Base-by-base conservation (phyloP, 306 rosid species). In the Cyamopsis tetragonoloba region DNA sequence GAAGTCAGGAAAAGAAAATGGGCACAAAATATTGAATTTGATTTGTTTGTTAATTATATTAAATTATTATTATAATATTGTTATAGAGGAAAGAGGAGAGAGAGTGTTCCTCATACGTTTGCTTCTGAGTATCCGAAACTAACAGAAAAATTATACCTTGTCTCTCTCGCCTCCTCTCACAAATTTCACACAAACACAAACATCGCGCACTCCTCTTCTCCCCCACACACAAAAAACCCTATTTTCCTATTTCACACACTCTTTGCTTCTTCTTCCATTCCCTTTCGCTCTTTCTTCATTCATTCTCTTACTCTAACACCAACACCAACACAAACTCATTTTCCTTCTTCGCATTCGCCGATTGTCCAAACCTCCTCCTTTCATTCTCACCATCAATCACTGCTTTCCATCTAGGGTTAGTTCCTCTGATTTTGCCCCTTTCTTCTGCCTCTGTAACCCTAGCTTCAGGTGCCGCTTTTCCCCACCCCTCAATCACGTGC, bases 331-430 rank as follows among this genome's bases (percentile, higher is more conserved):
- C 28, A 42, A 31, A 15, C 57, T 42, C n/a, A 20, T 37, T 10
- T 10, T 18, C 13, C n/a, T 41, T 30, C 4, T 47, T 48, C 53
- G 8, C 11, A 4, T 75, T 83, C 80, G 83, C 77, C 84, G 75
- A 83, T 87, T 79, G 53, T 74, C 34, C 54, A 76, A 71, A 59
- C 92, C 88, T 78, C 82, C 75, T 26, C 86, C 92, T 73, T 86
- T 74, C 43, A 41, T 64, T 43, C 12, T 41, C 77, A 58, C 74
- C 60, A 54, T 60, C 85, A 78, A 77, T 77, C 83, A 57, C 77
- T 64, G 70, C 82, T 70, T 74, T 30, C n/a, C 48, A 62, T 72
- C 74, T 92, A 82, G 90, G 92, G 96, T 85, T 87, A 66, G 81
- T 84, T 49, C 26, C 14, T 23, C 17, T 60, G 70, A n/a, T 31